Percentiles rank a stretch among this genome's conserved stretches.
Evolutionary conservation across 352 stramenopile genomes (phyloP).

Genomic region (Phytophthora cryptogea): DNA sequence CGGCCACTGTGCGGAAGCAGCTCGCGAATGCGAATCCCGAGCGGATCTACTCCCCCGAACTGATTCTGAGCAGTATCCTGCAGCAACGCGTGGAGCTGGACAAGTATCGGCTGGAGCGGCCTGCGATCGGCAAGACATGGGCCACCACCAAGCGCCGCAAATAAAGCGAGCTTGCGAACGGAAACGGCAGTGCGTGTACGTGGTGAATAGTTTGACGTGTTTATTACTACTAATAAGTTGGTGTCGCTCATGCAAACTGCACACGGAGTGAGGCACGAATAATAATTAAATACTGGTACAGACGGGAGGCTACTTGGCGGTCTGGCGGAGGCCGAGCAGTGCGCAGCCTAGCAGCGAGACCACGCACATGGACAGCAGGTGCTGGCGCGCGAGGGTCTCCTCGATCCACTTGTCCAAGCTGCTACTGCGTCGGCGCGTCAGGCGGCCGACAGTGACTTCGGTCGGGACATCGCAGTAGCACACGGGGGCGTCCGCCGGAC

Average conservation of each 20-base stretch:
- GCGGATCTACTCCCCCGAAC: slow-evolving; percentile 48
- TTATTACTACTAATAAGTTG: slow-evolving; percentile 26
- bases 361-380: slow-evolving; percentile 62
- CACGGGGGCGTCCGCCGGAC: slow-evolving; percentile 45
- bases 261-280: slow-evolving; percentile 17
- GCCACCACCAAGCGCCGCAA: slow-evolving; percentile 32
- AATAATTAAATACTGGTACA: slow-evolving; percentile 30
- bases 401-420: slow-evolving; percentile 42
- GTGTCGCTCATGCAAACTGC: slow-evolving; percentile 16
- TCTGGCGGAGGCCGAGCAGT: slow-evolving; percentile 40
- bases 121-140: slow-evolving; percentile 23
- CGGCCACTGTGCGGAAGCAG: slow-evolving; percentile 45
- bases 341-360: slow-evolving; percentile 55
- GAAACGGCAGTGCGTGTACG: neutral
- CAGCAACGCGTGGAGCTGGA: slow-evolving; percentile 45
- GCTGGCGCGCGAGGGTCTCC: slow-evolving; percentile 44
- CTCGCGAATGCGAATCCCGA: slow-evolving; percentile 30
- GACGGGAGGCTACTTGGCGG: slow-evolving; percentile 27
- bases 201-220: slow-evolving; percentile 11
- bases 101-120: slow-evolving; percentile 33
- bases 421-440: slow-evolving; percentile 31
- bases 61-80: slow-evolving; percentile 52
- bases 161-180: slow-evolving; percentile 12
- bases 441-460: slow-evolving; percentile 28
- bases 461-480: slow-evolving; percentile 45